Percentiles rank a stretch among this genome's conserved stretches.
Evolutionary conservation across 352 stramenopile genomes (phyloP).

Genomic region (Phytophthora tubulina): DNA sequence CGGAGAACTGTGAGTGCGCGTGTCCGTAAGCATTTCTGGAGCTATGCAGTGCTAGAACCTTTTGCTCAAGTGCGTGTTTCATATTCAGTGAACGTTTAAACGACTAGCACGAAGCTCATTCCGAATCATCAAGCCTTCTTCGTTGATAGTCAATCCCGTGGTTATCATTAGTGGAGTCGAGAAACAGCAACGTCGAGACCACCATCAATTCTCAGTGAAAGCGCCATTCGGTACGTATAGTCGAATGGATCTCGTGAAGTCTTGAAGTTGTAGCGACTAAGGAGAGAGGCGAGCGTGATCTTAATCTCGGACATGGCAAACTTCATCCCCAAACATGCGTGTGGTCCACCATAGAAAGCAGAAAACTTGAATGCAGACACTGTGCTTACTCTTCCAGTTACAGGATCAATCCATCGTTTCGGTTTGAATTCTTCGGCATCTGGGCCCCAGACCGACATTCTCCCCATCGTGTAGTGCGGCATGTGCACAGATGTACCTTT

Average conservation of each 20-base stretch:
- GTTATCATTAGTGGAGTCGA: background rate
- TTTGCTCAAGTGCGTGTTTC: background rate
- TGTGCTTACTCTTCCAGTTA: slow-evolving; percentile 24
- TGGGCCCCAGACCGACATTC: slow-evolving; percentile 57
- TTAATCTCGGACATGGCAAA: slow-evolving; percentile 58
- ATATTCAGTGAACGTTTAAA: slow-evolving; percentile 21
- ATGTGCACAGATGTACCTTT: slow-evolving; percentile 52
- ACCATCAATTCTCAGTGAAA: slow-evolving; percentile 51
- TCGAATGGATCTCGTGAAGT: slow-evolving; percentile 32
- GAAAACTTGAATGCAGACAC: slow-evolving; percentile 61
- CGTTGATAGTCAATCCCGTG: background rate
- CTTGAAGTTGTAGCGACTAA: slow-evolving; percentile 48
- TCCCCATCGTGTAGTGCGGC: slow-evolving; percentile 53
- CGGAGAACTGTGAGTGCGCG: slow-evolving; percentile 38
- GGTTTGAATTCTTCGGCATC: slow-evolving; percentile 64
- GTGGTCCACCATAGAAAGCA: slow-evolving; percentile 54
- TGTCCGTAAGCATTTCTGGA: slow-evolving; percentile 9
- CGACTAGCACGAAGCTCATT: slow-evolving; percentile 1
- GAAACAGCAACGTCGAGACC: slow-evolving; percentile 30
- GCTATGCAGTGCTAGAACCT: background rate
- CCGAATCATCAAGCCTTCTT: no score
- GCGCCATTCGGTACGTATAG: slow-evolving; percentile 41
- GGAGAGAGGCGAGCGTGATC: slow-evolving; percentile 39
- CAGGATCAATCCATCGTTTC: slow-evolving; percentile 56
- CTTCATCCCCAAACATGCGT: slow-evolving; percentile 59